phyloP scores from a whole-genome alignment of 257 asterid species.

The Haberlea rhodopensis region DNA sequence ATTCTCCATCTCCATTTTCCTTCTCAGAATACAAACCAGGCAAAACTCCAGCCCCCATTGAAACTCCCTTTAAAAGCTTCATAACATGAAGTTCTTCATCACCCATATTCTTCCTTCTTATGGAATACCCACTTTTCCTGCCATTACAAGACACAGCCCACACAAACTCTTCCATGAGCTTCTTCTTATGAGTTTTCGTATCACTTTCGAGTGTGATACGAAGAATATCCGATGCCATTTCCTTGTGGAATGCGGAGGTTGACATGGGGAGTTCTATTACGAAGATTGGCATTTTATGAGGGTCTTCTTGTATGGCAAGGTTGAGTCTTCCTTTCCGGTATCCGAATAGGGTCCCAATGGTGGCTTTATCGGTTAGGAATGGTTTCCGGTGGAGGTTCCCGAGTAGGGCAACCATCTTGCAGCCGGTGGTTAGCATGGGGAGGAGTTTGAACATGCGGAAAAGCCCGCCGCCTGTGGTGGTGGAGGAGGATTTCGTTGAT shows the following conservation, averaged over 20 bases:
- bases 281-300: constrained; percentile 70
- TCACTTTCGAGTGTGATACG: constrained; percentile 76
- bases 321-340: constrained; percentile 61
- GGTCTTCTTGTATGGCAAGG: constrained; percentile 84
- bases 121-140: constrained; percentile 65
- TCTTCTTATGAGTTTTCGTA: constrained; percentile 61
- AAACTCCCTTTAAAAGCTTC: constrained; percentile 74
- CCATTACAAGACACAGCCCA: constrained; percentile 94
- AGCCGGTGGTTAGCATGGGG: constrained; percentile 88
- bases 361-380: constrained; percentile 64
- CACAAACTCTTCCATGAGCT: constrained; percentile 77
- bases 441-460: constrained; percentile 84
- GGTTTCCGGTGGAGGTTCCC: constrained; percentile 66
- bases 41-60: constrained; percentile 94
- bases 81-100: constrained; percentile 79
- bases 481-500: constrained; percentile 33
- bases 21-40: constrained; percentile 47
- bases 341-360: constrained; percentile 80
- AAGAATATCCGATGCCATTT: constrained; percentile 74
- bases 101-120: constrained; percentile 63
- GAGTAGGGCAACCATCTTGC: constrained; percentile 79
- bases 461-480: constrained; percentile 46
- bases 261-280: constrained; percentile 85
- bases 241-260: constrained; percentile 59
- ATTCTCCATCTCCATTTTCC: constrained; percentile 48